phyloP scores from a whole-genome alignment of 1,284 basidiomycete genomes.

The Earliella scabrosa region DNA sequence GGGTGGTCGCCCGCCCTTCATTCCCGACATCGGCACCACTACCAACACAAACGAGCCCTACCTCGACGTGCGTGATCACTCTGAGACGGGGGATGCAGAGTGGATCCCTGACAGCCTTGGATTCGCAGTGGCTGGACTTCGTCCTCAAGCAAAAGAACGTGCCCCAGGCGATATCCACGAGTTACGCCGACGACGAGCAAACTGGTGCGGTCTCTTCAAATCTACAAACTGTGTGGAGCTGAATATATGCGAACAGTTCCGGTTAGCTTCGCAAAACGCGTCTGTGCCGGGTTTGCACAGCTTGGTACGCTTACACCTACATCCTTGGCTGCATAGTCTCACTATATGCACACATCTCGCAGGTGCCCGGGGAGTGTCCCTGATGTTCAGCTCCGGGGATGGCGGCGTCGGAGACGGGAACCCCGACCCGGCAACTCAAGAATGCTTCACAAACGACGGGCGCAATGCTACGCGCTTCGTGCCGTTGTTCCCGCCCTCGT shows the following conservation, averaged over 20 bases:
- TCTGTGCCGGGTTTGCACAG: constrained; percentile 67
- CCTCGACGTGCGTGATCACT: constrained; percentile 39
- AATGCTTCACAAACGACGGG: constrained; percentile 65
- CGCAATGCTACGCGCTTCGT: constrained; percentile 57
- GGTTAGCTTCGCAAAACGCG: constrained; percentile 58
- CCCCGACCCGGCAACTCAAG: constrained; percentile 48
- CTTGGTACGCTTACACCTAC: constrained; percentile 47
- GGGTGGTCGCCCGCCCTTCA: constrained; percentile 60
- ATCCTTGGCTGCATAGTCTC: too few species aligned
- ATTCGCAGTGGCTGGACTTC: constrained; percentile 69
- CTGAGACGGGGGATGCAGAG: constrained; percentile 6
- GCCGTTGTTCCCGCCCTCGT: constrained; percentile 64
- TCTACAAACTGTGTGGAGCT: background rate
- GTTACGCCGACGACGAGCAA: constrained; percentile 73
- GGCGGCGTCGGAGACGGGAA: constrained; percentile 68
- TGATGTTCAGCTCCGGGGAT: constrained; percentile 71
- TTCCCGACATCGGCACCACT: constrained; percentile 44
- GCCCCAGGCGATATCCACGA: constrained; percentile 63
- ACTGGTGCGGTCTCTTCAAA: constrained; percentile 44
- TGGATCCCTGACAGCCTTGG: constrained; percentile 9
- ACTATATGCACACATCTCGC: constrained; percentile 2
- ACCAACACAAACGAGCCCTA: constrained; percentile 71
- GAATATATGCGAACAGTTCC: constrained; percentile 51
- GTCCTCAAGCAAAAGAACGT: constrained; percentile 38
- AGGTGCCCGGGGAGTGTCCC: constrained; percentile 67